A percentile compares a stretch with the other conserved stretches of the same genome.
Conservation (phyloP, 208 protist genomes). For the Crithidia acanthocephali region DNA sequence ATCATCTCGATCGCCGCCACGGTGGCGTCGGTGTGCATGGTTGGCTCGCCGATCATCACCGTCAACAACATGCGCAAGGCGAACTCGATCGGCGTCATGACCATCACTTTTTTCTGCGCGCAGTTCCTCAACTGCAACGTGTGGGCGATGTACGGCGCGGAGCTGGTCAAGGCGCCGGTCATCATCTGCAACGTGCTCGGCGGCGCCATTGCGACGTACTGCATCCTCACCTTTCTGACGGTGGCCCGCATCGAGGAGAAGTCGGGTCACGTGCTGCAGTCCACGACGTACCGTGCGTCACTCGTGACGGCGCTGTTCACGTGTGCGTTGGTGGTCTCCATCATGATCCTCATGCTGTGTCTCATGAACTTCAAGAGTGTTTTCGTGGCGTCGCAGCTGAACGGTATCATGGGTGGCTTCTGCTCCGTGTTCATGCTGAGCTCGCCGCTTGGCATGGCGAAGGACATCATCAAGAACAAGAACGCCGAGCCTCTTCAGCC, state of each 20-base stretch:
- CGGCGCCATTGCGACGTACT: slow-evolving; percentile 54
- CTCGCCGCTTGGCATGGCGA: slow-evolving; percentile 60
- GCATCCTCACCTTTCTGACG: slow-evolving; percentile 57
- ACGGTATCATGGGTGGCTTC: slow-evolving; percentile 53
- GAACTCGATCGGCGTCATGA: slow-evolving; percentile 52
- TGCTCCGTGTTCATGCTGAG: slow-evolving; percentile 70
- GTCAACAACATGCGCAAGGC: slow-evolving; percentile 45
- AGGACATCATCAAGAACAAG: slow-evolving; percentile 59
- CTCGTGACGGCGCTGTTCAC: slow-evolving; percentile 21
- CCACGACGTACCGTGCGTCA: slow-evolving; percentile 47
- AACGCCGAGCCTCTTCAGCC: slow-evolving; percentile 68
- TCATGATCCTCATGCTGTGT: slow-evolving; percentile 45
- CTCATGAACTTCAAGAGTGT: slow-evolving; percentile 35
- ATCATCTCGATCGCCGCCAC: slow-evolving; percentile 51
- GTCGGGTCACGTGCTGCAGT: slow-evolving; percentile 35
- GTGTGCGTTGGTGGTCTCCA: slow-evolving; percentile 13
- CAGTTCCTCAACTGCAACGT: slow-evolving; percentile 65
- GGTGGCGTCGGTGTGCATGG: slow-evolving; percentile 53
- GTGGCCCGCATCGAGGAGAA: slow-evolving; percentile 56
- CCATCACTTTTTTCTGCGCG: slow-evolving; percentile 72
- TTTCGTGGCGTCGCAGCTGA: slow-evolving; percentile 33
- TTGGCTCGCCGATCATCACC: slow-evolving; percentile 57
- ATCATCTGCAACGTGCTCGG: slow-evolving; percentile 62
- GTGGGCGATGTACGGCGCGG: slow-evolving; percentile 68
- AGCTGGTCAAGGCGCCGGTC: slow-evolving; percentile 33